Conservation (phyloP, 495 filamentous ascomycete genomes). For the Terfezia claveryi region DNA sequence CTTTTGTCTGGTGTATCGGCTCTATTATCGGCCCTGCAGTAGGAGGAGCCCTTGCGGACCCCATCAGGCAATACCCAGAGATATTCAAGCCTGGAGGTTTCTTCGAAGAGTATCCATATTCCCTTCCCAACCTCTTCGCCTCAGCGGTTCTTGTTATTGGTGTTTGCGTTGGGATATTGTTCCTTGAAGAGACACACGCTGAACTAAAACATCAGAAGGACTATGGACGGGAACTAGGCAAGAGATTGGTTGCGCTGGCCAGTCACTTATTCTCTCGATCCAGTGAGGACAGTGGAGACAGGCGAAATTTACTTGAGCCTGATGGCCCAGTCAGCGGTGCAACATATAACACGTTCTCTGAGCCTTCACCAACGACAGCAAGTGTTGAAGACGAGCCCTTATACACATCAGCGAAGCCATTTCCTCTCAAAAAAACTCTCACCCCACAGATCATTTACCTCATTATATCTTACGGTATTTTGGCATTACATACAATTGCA, state of each 20-base stretch:
- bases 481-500: constrained; percentile 86
- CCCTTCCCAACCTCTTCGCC: constrained; percentile 86
- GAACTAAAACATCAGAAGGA: constrained; percentile 60
- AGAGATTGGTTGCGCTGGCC: constrained; percentile 6
- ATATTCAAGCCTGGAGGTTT: constrained; percentile 51
- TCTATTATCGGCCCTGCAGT: constrained; percentile 74
- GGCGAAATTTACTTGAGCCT: neutral
- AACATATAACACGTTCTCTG: constrained; percentile 36
- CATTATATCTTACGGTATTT: constrained; percentile 73
- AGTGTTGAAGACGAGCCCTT: constrained; percentile 4
- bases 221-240: constrained; percentile 51
- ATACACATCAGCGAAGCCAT: constrained; percentile 15
- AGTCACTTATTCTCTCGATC: neutral
- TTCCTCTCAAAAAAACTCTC: constrained; percentile 33
- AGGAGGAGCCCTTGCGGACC: constrained; percentile 72
- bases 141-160: constrained; percentile 53
- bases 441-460: constrained; percentile 60
- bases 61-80: constrained; percentile 58
- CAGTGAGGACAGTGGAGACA: neutral
- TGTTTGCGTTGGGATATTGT: constrained; percentile 63
- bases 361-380: constrained; percentile 34
- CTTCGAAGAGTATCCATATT: constrained; percentile 69
- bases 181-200: constrained; percentile 85
- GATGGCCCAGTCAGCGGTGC: constrained; percentile 27
- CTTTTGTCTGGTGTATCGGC: constrained; percentile 89